A percentile compares a stretch with the other conserved stretches of the same genome.
Conservation (phyloP, 495 filamentous ascomycete species). For the Penicillium fimorum region DNA sequence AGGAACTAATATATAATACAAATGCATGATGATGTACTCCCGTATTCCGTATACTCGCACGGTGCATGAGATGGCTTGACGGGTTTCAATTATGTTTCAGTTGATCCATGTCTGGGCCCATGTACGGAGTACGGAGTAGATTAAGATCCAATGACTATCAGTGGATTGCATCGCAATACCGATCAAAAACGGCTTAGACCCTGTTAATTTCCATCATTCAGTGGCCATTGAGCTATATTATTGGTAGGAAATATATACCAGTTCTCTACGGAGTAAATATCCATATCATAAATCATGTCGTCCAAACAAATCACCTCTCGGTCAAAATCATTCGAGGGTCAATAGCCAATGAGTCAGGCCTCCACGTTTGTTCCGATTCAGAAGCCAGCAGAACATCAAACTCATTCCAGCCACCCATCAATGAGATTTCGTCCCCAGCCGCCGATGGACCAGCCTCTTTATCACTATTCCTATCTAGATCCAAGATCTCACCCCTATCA, state of each 20-base stretch:
- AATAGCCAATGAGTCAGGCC: slow-evolving; percentile 15
- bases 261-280: background rate
- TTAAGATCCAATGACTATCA: slow-evolving; percentile 1
- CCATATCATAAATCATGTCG: background rate
- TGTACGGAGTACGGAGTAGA: background rate
- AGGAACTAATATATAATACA: too few species aligned
- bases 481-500: too few species aligned
- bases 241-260: background rate
- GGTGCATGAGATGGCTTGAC: background rate
- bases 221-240: background rate
- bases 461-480: background rate
- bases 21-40: too few species aligned
- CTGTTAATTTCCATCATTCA: background rate
- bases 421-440: slow-evolving; percentile 8
- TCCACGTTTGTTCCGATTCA: slow-evolving; percentile 23
- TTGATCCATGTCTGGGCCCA: background rate
- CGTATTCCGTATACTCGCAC: background rate
- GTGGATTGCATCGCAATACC: slow-evolving; percentile 9
- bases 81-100: slow-evolving; percentile 9
- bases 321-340: slow-evolving; percentile 19
- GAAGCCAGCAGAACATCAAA: slow-evolving; percentile 40
- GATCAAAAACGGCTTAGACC: background rate
- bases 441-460: slow-evolving; percentile 15
- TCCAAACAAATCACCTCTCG: slow-evolving; percentile 5
- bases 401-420: slow-evolving; percentile 33